Evolutionary conservation across 148 eudicot species (phyloP).

Genomic region (Pouteria glomerata): DNA sequence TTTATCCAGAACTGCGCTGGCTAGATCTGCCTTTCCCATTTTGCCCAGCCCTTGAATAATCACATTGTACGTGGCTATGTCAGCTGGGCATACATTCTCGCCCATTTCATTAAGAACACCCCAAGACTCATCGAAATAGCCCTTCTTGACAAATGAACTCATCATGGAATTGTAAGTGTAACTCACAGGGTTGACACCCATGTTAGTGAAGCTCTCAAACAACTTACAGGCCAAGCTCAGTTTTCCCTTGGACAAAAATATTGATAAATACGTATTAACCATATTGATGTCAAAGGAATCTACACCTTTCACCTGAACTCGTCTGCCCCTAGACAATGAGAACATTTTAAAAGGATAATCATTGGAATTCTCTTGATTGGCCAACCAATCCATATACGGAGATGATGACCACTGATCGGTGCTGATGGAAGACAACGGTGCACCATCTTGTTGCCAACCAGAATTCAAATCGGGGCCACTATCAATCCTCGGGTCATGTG

Average conservation of each 20-base stretch:
- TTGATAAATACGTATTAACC: slow-evolving; percentile 80
- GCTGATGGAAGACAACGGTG: slow-evolving; percentile 11
- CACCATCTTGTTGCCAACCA: slow-evolving; percentile 18
- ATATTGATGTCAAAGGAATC: slow-evolving; percentile 67
- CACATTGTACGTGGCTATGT: slow-evolving; percentile 68
- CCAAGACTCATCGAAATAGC: slow-evolving; percentile 74
- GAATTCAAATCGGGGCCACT: slow-evolving; percentile 9
- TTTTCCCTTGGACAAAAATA: slow-evolving; percentile 73
- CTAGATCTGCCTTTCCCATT: slow-evolving; percentile 78
- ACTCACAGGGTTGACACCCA: slow-evolving; percentile 57
- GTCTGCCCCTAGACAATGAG: slow-evolving; percentile 46
- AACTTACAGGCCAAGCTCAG: slow-evolving; percentile 74
- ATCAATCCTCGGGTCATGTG: slow-evolving; percentile 15
- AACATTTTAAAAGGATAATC: slow-evolving; percentile 26
- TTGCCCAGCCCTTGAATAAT: slow-evolving; percentile 79
- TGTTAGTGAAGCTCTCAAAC: slow-evolving; percentile 63
- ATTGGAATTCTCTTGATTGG: slow-evolving; percentile 35
- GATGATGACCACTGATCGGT: slow-evolving; percentile 81
- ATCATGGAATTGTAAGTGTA: slow-evolving; percentile 80
- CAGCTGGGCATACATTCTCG: slow-evolving; percentile 57
- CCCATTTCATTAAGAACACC: slow-evolving; percentile 66
- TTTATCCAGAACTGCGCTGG: slow-evolving; percentile 52
- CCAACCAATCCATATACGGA: slow-evolving; percentile 71
- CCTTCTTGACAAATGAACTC: slow-evolving; percentile 87
- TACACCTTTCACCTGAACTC: slow-evolving; percentile 47